Percentiles rank a stretch among this genome's conserved stretches.
Conservation (phyloP, 768 basidiomycete species). For the Phlebiopsis flavidoalba region DNA sequence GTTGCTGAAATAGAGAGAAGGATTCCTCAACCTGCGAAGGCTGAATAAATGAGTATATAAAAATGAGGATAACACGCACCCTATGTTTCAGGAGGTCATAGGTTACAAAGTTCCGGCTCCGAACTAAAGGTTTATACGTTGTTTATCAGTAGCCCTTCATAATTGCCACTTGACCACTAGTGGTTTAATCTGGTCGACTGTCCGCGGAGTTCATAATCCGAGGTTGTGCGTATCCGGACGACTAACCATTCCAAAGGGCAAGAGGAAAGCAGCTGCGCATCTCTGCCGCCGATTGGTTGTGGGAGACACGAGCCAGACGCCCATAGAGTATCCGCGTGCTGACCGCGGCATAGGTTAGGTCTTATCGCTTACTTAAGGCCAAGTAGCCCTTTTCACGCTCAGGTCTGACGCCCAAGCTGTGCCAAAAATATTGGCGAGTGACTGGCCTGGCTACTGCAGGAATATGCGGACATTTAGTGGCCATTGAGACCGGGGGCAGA, state of each 20-base stretch:
- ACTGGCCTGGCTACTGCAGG: too few relatives aligned
- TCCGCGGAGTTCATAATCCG: slow-evolving; percentile 27
- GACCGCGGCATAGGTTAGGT: not conserved
- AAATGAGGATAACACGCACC: slow-evolving; percentile 39
- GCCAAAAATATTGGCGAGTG: too few relatives aligned
- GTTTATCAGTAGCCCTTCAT: slow-evolving; percentile 64
- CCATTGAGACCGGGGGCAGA: too few relatives aligned
- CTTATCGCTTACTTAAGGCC: not conserved
- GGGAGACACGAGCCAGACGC: slow-evolving; percentile 5
- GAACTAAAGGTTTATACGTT: slow-evolving; percentile 81
- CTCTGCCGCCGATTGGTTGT: slow-evolving; percentile 1
- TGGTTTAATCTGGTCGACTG: slow-evolving; percentile 63
- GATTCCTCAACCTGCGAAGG: slow-evolving; percentile 71
- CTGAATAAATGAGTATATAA: not conserved
- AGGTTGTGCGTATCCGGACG: slow-evolving; percentile 23
- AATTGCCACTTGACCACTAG: slow-evolving; percentile 81
- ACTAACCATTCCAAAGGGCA: slow-evolving; percentile 14
- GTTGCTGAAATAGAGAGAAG: slow-evolving; percentile 69
- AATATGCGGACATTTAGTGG: too few relatives aligned
- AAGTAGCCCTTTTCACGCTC: too few relatives aligned
- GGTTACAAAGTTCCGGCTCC: slow-evolving; percentile 72
- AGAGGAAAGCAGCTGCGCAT: slow-evolving; percentile 12
- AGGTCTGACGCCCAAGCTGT: too few relatives aligned
- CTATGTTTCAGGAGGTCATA: slow-evolving; percentile 68
- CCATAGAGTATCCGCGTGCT: not conserved